phyloP scores from a whole-genome alignment of 2,329 filamentous ascomycete genomes.

The Fusarium cyanostomum region DNA sequence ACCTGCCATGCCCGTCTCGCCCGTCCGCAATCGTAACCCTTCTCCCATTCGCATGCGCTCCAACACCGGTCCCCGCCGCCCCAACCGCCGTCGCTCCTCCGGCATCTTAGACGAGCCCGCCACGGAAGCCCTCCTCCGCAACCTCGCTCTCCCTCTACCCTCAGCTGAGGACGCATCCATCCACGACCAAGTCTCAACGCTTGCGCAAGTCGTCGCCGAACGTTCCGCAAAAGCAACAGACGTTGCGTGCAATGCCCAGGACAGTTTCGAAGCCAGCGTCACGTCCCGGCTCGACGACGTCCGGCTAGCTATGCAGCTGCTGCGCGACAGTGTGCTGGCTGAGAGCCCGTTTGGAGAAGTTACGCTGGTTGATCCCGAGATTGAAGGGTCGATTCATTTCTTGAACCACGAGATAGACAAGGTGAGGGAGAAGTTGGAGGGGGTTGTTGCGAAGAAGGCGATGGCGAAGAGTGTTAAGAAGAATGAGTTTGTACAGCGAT shows the following conservation, averaged over 20 bases:
- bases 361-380: slow-evolving; percentile 61
- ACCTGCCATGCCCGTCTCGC: slow-evolving; percentile 47
- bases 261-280: slow-evolving; percentile 58
- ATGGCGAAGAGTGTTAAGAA: slow-evolving; percentile 56
- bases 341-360: slow-evolving; percentile 61
- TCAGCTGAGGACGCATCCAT: slow-evolving; percentile 41
- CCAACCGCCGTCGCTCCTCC: slow-evolving; percentile 49
- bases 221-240: slow-evolving; percentile 55
- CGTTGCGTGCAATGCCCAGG: slow-evolving; percentile 58
- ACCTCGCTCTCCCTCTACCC: slow-evolving; percentile 56
- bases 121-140: slow-evolving; percentile 59
- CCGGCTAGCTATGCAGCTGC: slow-evolving; percentile 57
- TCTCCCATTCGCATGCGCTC: slow-evolving; percentile 51
- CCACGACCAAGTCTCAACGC: slow-evolving; percentile 40
- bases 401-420: slow-evolving; percentile 57
- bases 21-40: slow-evolving; percentile 46
- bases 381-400: slow-evolving; percentile 60
- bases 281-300: slow-evolving; percentile 58
- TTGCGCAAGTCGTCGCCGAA: slow-evolving; percentile 52
- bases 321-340: slow-evolving; percentile 62
- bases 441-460: slow-evolving; percentile 50
- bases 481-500: slow-evolving; percentile 57
- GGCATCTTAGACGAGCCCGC: slow-evolving; percentile 51
- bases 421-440: slow-evolving; percentile 51
- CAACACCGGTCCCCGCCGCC: slow-evolving; percentile 33